phyloP scores from a whole-genome alignment of 2,329 filamentous ascomycete species.

The Sporothrix variecibatus region DNA sequence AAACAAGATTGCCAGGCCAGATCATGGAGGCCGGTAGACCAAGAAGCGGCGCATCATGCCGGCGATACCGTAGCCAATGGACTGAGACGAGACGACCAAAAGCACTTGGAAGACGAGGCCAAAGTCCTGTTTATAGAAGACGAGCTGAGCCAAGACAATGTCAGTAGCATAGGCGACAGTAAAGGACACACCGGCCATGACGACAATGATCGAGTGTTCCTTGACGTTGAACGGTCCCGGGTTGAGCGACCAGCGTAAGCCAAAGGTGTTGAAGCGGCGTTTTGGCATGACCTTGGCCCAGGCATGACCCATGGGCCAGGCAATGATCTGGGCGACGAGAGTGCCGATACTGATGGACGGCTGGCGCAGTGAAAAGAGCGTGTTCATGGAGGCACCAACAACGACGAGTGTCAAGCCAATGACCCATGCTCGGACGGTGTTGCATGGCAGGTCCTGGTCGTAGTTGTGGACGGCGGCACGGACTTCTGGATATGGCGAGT shows the following conservation, averaged over 20 bases:
- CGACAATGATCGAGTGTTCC: constrained; percentile 67
- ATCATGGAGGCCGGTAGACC: constrained; percentile 70
- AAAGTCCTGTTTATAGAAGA: constrained; percentile 72
- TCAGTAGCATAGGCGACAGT: constrained; percentile 72
- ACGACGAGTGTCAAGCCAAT: constrained; percentile 61
- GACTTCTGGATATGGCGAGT: constrained; percentile 65
- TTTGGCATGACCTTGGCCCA: constrained; percentile 61
- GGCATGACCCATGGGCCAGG: constrained; percentile 62
- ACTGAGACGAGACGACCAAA: constrained; percentile 68
- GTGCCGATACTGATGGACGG: constrained; percentile 63
- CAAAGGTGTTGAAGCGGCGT: constrained; percentile 53
- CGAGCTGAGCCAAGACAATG: constrained; percentile 68
- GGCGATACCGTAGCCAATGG: constrained; percentile 68
- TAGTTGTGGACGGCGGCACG: constrained; percentile 65
- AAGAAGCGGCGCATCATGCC: constrained; percentile 67
- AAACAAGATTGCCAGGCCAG: constrained; percentile 69
- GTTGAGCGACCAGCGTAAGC: constrained; percentile 60
- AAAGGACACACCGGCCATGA: constrained; percentile 72
- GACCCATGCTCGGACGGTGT: constrained; percentile 65
- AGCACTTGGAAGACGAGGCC: constrained; percentile 67
- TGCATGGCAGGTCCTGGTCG: constrained; percentile 66
- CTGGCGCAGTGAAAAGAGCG: constrained; percentile 62
- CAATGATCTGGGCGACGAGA: constrained; percentile 64
- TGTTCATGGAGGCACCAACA: constrained; percentile 62
- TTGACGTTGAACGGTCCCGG: constrained; percentile 71